phyloP scores from a whole-genome alignment of 2,329 filamentous ascomycete species.

The Graphilbum sp. region DNA sequence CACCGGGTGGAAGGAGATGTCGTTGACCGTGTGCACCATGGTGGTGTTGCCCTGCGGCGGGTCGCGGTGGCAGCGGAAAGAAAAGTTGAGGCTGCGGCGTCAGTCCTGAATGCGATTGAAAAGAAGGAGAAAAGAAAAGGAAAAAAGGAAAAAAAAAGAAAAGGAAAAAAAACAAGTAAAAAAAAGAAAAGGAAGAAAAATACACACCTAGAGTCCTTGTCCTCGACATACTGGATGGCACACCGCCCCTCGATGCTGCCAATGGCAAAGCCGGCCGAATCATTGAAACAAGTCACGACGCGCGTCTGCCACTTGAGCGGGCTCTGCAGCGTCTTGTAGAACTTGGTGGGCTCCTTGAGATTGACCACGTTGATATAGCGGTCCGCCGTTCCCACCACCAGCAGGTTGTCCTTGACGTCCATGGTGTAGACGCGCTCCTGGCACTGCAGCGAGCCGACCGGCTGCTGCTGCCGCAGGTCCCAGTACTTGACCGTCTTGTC shows the following conservation, averaged over 20 bases:
- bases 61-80: slow-evolving; percentile 96
- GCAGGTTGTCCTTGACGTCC: slow-evolving; percentile 74
- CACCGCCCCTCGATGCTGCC: slow-evolving; percentile 94
- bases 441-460: slow-evolving; percentile 47
- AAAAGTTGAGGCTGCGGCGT: slow-evolving; percentile 64
- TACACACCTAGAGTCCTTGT: slow-evolving; percentile 64
- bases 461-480: slow-evolving; percentile 54
- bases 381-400: slow-evolving; percentile 87
- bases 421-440: slow-evolving; percentile 79
- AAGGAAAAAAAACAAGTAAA: neutral
- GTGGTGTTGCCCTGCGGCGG: slow-evolving; percentile 57
- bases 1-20: slow-evolving; percentile 91
- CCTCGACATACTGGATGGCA: slow-evolving; percentile 95
- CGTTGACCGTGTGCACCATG: slow-evolving; percentile 89
- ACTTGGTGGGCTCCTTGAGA: slow-evolving; percentile 69
- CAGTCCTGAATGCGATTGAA: neutral
- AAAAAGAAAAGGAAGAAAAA: neutral
- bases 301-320: slow-evolving; percentile 97
- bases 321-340: slow-evolving; percentile 93
- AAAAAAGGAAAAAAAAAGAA: neutral
- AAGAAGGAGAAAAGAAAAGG: neutral
- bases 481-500: slow-evolving; percentile 86
- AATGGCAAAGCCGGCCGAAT: slow-evolving; percentile 82
- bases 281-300: slow-evolving; percentile 86
- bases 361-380: slow-evolving; percentile 93